phyloP scores from a whole-genome alignment of 441 rosid genomes.

The Pelargonium australe region DNA sequence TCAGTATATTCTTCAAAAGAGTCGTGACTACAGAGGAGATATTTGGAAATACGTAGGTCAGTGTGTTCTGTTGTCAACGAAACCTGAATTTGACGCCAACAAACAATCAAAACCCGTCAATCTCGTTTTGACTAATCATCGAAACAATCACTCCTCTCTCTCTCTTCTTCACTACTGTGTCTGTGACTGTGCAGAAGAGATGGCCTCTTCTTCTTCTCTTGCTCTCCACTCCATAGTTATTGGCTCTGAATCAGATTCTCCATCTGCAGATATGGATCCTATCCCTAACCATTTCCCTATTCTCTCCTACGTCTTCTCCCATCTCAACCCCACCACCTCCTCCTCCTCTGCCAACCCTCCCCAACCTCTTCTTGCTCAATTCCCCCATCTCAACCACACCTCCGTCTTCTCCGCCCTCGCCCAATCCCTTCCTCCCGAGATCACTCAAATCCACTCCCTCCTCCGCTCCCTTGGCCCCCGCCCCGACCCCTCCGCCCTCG shows the following conservation, averaged over 20 bases:
- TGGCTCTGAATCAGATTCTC: neutral
- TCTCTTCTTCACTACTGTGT: too few relatives aligned
- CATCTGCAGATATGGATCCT: constrained; percentile 7
- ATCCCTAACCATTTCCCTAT: constrained; percentile 12
- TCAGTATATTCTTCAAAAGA: too few relatives aligned
- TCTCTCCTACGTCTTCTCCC: constrained; percentile 20
- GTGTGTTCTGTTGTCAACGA: too few relatives aligned
- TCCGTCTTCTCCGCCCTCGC: constrained; percentile 16
- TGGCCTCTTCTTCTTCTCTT: neutral
- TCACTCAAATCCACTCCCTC: constrained; percentile 17
- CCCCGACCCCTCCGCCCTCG: constrained; percentile 20
- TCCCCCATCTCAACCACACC: constrained; percentile 19
- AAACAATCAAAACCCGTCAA: too few relatives aligned
- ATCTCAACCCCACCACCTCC: constrained; percentile 11
- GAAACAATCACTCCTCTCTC: too few relatives aligned
- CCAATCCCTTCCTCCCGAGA: constrained; percentile 17
- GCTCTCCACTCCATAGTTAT: neutral
- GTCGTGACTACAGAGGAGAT: too few relatives aligned
- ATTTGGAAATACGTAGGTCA: too few relatives aligned
- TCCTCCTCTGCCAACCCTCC: neutral
- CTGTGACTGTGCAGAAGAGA: too few relatives aligned
- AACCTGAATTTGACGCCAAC: too few relatives aligned
- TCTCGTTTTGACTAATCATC: too few relatives aligned
- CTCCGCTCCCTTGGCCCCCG: constrained; percentile 20
- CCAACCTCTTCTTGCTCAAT: constrained; percentile 1